Conservation (phyloP, 2,329 filamentous ascomycete genomes). For the Lecanoromycetidae sp. region DNA sequence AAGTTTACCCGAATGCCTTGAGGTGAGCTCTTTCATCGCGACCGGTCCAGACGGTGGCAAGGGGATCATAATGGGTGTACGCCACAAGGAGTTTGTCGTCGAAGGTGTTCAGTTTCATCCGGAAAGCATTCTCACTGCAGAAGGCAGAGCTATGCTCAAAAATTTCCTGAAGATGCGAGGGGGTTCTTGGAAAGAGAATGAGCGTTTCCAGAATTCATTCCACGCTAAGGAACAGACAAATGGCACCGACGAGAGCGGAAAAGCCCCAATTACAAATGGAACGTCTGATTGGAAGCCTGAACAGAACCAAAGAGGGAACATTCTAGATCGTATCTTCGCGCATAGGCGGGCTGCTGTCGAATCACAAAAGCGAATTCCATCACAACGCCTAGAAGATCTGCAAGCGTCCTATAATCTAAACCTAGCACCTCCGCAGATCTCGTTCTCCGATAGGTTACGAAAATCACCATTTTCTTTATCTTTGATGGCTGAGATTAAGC, state of each 20-base stretch:
- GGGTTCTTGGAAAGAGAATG: slow-evolving; percentile 82
- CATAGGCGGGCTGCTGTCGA: slow-evolving; percentile 64
- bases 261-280: slow-evolving; percentile 23
- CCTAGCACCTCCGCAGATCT: slow-evolving; percentile 70
- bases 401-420: slow-evolving; percentile 78
- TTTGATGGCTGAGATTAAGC: slow-evolving; percentile 93
- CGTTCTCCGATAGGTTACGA: slow-evolving; percentile 65
- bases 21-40: slow-evolving; percentile 82
- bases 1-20: slow-evolving; percentile 71
- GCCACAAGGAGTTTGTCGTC: slow-evolving; percentile 81
- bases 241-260: slow-evolving; percentile 20
- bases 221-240: slow-evolving; percentile 20
- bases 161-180: slow-evolving; percentile 84
- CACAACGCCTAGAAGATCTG: slow-evolving; percentile 68
- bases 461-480: slow-evolving; percentile 80
- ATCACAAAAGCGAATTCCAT: slow-evolving; percentile 73
- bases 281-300: slow-evolving; percentile 20
- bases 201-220: slow-evolving; percentile 35
- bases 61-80: slow-evolving; percentile 90
- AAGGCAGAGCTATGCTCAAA: slow-evolving; percentile 77
- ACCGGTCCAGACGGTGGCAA: slow-evolving; percentile 62
- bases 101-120: slow-evolving; percentile 98
- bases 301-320: slow-evolving; percentile 58
- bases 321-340: slow-evolving; percentile 81
- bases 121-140: slow-evolving; percentile 86